Conservation (phyloP, 106 monocot species). For the Dactylorhiza incarnata region DNA sequence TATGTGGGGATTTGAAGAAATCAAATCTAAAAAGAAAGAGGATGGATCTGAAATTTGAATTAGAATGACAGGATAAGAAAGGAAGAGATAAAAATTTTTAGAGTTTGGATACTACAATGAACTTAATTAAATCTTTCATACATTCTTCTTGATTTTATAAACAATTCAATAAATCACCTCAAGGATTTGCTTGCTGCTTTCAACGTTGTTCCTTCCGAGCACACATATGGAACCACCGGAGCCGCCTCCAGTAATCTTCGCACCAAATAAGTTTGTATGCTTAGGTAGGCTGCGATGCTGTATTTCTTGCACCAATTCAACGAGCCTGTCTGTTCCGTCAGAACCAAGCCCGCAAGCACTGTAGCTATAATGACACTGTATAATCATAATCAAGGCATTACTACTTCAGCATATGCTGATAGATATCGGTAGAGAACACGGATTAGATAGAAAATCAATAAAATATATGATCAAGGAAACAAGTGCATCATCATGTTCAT, state of each 20-base stretch:
- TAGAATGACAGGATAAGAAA: not conserved
- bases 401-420: not conserved
- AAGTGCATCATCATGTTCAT: too few relatives aligned
- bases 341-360: constrained; percentile 85
- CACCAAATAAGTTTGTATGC: constrained; percentile 68
- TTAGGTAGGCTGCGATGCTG: constrained; percentile 48
- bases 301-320: constrained; percentile 81
- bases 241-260: constrained; percentile 97
- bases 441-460: not conserved
- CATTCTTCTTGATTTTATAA: not conserved
- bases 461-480: not conserved
- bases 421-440: not conserved
- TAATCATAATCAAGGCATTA: not conserved
- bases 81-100: not conserved
- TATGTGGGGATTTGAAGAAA: not conserved
- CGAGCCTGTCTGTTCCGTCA: constrained; percentile 82
- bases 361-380: constrained; percentile 93
- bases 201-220: constrained; percentile 59
- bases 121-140: not conserved
- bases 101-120: not conserved
- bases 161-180: constrained; percentile 44
- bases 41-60: not conserved
- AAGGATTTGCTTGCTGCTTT: constrained; percentile 70
- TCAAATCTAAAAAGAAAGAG: not conserved
- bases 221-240: constrained; percentile 93